Evolutionary conservation across 1,284 basidiomycete species (phyloP).

Genomic region (Psilocybe mexicana): DNA sequence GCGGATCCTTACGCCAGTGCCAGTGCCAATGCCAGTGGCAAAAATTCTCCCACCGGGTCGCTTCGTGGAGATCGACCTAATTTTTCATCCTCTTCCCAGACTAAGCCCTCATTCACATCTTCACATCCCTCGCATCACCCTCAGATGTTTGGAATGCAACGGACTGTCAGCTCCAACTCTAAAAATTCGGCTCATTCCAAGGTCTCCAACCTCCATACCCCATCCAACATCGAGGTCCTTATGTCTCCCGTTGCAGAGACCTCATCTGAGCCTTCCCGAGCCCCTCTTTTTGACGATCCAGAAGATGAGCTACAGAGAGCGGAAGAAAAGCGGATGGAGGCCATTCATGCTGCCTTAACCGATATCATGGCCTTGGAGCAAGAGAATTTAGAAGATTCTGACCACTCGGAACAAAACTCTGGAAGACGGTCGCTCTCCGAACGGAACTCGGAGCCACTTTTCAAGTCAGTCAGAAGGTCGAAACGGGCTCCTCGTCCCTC

Average conservation of each 20-base stretch:
- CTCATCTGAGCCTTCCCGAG: constrained; percentile 53
- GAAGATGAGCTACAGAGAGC: constrained; percentile 62
- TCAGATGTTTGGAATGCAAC: constrained; percentile 33
- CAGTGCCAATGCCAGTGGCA: constrained; percentile 22
- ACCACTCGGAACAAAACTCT: constrained; percentile 8
- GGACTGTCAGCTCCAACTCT: constrained; percentile 38
- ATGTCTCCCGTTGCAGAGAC: constrained; percentile 66
- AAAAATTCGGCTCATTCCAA: constrained; percentile 30
- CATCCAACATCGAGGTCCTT: constrained; percentile 70
- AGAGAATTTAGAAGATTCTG: constrained; percentile 32
- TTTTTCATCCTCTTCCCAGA: constrained; percentile 24
- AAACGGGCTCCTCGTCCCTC: constrained; percentile 15
- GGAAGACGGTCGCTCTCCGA: constrained; percentile 26
- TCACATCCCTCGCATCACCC: constrained; percentile 22
- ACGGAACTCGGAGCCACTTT: constrained; percentile 21
- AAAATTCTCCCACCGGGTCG: constrained; percentile 22
- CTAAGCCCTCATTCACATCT: constrained; percentile 16
- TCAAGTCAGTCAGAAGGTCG: constrained; percentile 21
- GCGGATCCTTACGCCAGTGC: constrained; percentile 22
- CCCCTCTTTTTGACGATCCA: constrained; percentile 80
- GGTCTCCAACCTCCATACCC: constrained; percentile 35
- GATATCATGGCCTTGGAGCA: constrained; percentile 90
- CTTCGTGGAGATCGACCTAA: constrained; percentile 20
- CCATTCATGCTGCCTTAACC: constrained; percentile 90
- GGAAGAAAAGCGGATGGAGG: constrained; percentile 85